phyloP scores from a whole-genome alignment of 2,329 filamentous ascomycete species.

The Epichloe brachyelytri region DNA sequence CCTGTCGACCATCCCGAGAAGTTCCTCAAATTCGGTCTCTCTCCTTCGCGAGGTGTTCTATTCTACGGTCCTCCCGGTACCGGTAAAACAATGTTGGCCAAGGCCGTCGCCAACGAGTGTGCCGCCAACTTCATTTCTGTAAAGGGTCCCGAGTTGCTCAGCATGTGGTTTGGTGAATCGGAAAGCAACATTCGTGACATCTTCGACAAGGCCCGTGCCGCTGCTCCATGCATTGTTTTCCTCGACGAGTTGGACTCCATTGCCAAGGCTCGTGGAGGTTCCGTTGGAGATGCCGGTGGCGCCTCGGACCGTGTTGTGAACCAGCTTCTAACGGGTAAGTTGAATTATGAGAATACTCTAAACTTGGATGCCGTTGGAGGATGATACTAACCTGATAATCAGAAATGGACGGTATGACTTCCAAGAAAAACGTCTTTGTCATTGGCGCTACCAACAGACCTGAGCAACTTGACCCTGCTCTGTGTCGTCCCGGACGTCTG shows the following conservation, averaged over 20 bases:
- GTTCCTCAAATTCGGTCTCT: constrained; percentile 99
- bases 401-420: constrained; percentile 99
- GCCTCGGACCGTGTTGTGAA: constrained; percentile 99
- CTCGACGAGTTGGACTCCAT: constrained; percentile 97
- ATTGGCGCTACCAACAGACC: constrained; percentile 98
- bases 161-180: constrained; percentile 99
- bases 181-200: constrained; percentile 99
- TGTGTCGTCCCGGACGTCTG: constrained; percentile 96
- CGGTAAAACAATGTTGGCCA: constrained; percentile 99
- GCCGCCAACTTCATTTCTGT: constrained; percentile 99
- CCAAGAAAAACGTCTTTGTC: constrained; percentile 99
- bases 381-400: constrained; percentile 26
- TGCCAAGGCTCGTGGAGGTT: constrained; percentile 97
- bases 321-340: constrained; percentile 89
- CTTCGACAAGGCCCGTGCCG: constrained; percentile 97
- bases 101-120: constrained; percentile 98
- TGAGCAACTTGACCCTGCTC: constrained; percentile 93
- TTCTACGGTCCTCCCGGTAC: constrained; percentile 99
- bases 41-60: constrained; percentile 91
- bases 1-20: constrained; percentile 98
- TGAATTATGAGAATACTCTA: too few species aligned
- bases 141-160: constrained; percentile 95
- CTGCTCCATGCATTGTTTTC: constrained; percentile 97
- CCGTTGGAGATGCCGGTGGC: constrained; percentile 88
- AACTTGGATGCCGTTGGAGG: background rate